Evolutionary conservation across 306 rosid species (phyloP).

Genomic region (Inga oerstediana): DNA sequence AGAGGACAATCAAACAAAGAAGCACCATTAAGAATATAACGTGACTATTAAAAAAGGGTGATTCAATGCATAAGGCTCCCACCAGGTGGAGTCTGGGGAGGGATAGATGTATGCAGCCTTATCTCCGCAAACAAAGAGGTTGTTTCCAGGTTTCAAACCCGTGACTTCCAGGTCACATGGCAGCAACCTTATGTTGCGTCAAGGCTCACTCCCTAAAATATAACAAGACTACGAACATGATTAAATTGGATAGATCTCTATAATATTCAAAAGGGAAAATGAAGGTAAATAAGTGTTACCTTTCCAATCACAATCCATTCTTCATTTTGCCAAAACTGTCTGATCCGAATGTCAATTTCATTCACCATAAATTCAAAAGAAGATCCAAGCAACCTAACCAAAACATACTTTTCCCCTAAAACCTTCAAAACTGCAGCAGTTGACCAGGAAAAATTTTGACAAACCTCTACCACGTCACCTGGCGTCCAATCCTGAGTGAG

Average conservation of each 20-base stretch:
- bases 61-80: no score
- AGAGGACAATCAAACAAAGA: background rate
- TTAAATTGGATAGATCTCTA: no score
- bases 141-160: no score
- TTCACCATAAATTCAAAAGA: constrained; percentile 65
- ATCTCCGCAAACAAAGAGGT: rapidly evolving
- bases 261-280: constrained; percentile 1
- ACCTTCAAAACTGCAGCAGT: constrained; percentile 78
- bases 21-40: constrained; percentile 20
- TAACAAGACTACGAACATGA: no score
- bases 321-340: constrained; percentile 82
- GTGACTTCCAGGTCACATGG: no score
- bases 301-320: constrained; percentile 80
- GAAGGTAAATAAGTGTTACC: constrained; percentile 44
- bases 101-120: no score
- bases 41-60: background rate
- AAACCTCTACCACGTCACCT: constrained; percentile 85
- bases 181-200: no score
- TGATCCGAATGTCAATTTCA: constrained; percentile 66
- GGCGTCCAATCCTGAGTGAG: constrained; percentile 58
- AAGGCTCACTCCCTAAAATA: no score
- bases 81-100: no score
- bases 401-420: constrained; percentile 54
- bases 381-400: constrained; percentile 85
- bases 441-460: constrained; percentile 75